These are phyloP conservation scores for Auricularia heimuer DNA, from an alignment of 768 basidiomycete species.

Conservation along the genomic window DNA sequence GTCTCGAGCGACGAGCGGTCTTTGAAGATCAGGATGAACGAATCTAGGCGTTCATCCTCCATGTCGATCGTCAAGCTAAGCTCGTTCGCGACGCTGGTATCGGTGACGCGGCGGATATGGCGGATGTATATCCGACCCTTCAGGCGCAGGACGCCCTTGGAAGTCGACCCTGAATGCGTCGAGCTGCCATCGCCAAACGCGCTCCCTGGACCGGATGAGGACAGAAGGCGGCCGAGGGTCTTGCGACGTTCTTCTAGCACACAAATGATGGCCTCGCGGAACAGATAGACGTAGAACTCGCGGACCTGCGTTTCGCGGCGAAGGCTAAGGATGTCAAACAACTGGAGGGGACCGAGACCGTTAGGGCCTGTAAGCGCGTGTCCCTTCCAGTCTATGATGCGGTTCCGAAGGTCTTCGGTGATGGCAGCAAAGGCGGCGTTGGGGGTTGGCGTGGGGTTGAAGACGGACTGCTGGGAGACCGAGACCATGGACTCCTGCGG, in stretches of 20 bases:
- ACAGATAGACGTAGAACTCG: conserved; percentile 94
- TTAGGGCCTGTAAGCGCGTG: conserved; percentile 65
- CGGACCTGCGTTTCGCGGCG: conserved; percentile 82
- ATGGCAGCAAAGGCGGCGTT: conserved; percentile 74
- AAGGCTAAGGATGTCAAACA: conserved; percentile 87
- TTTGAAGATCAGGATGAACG: conserved; percentile 93
- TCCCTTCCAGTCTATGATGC: conserved; percentile 95
- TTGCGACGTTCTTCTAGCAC: conserved; percentile 95
- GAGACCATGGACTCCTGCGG: conserved; percentile 23
- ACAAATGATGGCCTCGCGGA: conserved; percentile 96
- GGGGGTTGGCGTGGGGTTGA: conserved; percentile 20
- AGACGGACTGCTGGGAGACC: conserved; percentile 18
- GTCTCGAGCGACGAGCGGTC: conserved; percentile 81
- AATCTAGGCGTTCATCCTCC: conserved; percentile 89
- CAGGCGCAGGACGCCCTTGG: conserved; percentile 70
- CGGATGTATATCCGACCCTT: conserved; percentile 94
- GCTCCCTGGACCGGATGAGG: conserved; percentile 35
- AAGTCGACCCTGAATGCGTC: conserved; percentile 26
- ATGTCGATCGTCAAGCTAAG: conserved; percentile 94
- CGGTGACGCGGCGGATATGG: conserved; percentile 84
- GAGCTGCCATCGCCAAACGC: conserved; percentile 33
- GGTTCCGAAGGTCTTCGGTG: conserved; percentile 78
- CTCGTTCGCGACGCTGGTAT: conserved; percentile 68
- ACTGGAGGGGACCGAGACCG: conserved; percentile 69
- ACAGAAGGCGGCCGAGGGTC: conserved; percentile 63